phyloP scores from a whole-genome alignment of 805 yeast species.

The Blastobotrys muscicola region DNA sequence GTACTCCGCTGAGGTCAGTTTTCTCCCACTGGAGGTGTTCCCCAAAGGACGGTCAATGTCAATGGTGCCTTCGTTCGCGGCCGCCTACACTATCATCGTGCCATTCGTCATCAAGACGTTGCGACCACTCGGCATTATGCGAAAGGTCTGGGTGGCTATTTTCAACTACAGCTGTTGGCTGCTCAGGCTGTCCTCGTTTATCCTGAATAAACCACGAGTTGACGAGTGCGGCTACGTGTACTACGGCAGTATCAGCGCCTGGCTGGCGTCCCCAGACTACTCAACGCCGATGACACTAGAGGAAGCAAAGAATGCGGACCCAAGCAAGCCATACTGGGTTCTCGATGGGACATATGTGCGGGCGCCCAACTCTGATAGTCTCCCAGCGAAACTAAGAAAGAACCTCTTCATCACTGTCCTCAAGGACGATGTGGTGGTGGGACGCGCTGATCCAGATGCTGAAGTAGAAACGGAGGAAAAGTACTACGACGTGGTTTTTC shows the following conservation, averaged over 20 bases:
- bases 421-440: conserved; percentile 43
- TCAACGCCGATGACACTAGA: conserved; percentile 42
- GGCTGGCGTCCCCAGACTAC: conserved; percentile 46
- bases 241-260: conserved; percentile 42
- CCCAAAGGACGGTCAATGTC: conserved; percentile 18
- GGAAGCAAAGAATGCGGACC: conserved; percentile 35
- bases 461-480: conserved; percentile 27
- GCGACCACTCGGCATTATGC: conserved; percentile 15
- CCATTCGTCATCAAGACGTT: conserved; percentile 7
- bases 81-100: conserved; percentile 3
- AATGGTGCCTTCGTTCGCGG: conserved; percentile 9
- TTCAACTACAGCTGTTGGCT: conserved; percentile 46
- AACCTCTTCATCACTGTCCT: conserved; percentile 76
- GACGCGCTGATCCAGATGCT: conserved; percentile 35
- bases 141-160: conserved; percentile 45
- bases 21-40: conserved; percentile 22
- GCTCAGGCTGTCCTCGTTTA: conserved; percentile 73
- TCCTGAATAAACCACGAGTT: conserved; percentile 51
- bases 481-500: conserved; percentile 65
- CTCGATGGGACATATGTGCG: conserved; percentile 78
- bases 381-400: conserved; percentile 48
- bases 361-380: conserved; percentile 78
- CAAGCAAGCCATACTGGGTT: conserved; percentile 49
- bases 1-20: conserved; percentile 14
- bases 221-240: conserved; percentile 62